Conservation (phyloP, 2,329 filamentous ascomycete species). For the Pseudogymnoascus sp. region DNA sequence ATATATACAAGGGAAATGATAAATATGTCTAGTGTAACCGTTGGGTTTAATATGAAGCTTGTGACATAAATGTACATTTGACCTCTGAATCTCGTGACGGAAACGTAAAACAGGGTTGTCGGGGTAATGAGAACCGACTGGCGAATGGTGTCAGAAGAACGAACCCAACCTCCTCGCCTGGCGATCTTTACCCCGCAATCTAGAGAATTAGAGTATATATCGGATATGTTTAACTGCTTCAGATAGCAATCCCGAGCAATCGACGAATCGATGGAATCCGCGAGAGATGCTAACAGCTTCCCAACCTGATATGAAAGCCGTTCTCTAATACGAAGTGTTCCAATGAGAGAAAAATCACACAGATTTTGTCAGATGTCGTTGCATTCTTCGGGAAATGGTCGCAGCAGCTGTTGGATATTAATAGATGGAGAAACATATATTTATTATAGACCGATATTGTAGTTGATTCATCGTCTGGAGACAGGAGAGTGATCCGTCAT, state of each 20-base stretch:
- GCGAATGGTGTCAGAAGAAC: background rate
- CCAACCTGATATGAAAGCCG: background rate
- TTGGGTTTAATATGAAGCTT: background rate
- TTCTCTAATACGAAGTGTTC: background rate
- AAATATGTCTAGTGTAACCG: background rate
- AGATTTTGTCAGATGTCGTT: background rate
- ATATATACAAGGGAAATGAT: background rate
- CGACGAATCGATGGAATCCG: background rate
- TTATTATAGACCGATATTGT: background rate
- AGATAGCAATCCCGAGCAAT: background rate
- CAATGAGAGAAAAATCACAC: background rate
- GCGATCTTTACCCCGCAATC: slow-evolving; percentile 1
- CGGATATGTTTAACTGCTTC: background rate
- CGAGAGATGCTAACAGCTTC: background rate
- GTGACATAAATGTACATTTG: slow-evolving; percentile 5
- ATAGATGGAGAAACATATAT: background rate
- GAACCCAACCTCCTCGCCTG: background rate
- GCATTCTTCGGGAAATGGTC: background rate
- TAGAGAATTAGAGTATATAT: background rate
- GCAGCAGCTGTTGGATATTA: background rate
- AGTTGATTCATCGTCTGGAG: background rate
- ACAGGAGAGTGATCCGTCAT: background rate
- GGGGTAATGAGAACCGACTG: slow-evolving; percentile 2
- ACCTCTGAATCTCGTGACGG: slow-evolving; percentile 3
- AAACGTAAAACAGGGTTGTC: slow-evolving; percentile 1